Base-by-base conservation (phyloP, 345 rosid species). In the Balakata baccata region DNA sequence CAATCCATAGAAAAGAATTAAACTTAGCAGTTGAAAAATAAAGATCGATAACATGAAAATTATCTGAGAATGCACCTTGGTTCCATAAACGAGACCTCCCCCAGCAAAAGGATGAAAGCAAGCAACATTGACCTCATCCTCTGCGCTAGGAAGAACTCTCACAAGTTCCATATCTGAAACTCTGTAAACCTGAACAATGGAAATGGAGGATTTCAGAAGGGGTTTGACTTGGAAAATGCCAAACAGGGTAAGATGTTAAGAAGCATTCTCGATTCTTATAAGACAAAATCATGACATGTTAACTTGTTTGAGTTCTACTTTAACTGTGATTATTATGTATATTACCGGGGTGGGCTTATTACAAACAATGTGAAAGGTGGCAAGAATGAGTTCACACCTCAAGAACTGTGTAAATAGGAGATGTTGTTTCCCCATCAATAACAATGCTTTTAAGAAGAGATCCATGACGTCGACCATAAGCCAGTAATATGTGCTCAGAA, bases 391-490 rank as follows among this genome's bases (percentile, higher is more conserved):
- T 7, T 58, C 70, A 68, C 84, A 94, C 98, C 96, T 94, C 98
- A 73, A 94, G 84, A 80, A 94, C 92, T 16, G 98, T 92, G 84
- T 90, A 94, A 73, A 92, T 86, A 73, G 92, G 97, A 69, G 89
- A 85, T 73, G 92, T 84, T 67, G 86, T 82, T 80, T 88, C 93
- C 79, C 97, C 94, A 70, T 94, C 95, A 72, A 93, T 88, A 63
- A 94, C 90, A 72, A 94, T 84, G 75, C 97, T 90, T 83, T 88
- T 92, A 58, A 92, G 88, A 65, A 94, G 97, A 29, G 98, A 92
- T 70, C 88, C 89, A 69, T 94, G 98, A 64, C 98, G 97, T 39
- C 97, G 90, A 22, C 98, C 98, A 81, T 94, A 94, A 51, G 98
- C 98, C 79, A 94, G 89, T 79, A 94, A 81, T 75, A 94, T 80